Conservation (phyloP, 805 yeast species). For the Scheffersomyces ergatensis region DNA sequence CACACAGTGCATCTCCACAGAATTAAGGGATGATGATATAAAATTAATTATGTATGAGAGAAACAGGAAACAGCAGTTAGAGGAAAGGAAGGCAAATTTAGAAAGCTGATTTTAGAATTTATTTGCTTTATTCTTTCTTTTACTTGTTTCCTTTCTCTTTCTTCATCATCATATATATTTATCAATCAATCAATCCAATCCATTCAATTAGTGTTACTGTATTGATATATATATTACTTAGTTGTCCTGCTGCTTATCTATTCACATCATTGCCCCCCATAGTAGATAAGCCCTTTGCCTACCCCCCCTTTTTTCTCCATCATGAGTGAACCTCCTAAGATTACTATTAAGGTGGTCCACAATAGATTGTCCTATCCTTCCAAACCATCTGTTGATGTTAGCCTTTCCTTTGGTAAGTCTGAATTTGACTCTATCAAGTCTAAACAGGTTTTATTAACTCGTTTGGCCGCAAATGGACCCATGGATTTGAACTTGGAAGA, state of each 20-base stretch:
- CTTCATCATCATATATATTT: background rate
- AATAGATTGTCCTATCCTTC: slow-evolving; percentile 4
- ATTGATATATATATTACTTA: background rate
- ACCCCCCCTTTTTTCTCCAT: no score
- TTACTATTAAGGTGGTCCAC: slow-evolving; percentile 11
- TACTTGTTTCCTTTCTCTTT: no score
- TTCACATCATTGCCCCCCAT: no score
- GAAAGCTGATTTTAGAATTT: no score
- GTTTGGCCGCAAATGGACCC: slow-evolving; percentile 1
- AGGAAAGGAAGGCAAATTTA: no score
- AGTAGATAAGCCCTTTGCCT: no score
- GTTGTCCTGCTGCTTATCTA: no score
- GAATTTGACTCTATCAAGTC: slow-evolving; percentile 6
- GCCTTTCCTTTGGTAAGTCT: slow-evolving; percentile 11
- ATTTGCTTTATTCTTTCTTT: no score
- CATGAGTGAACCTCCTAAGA: background rate
- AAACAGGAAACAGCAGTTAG: no score
- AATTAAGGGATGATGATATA: no score
- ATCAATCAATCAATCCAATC: background rate
- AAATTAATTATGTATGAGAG: no score
- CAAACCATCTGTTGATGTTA: slow-evolving; percentile 6
- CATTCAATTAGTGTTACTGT: background rate
- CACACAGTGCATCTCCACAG: no score
- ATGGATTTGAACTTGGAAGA: slow-evolving; percentile 3
- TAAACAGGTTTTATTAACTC: slow-evolving; percentile 6